phyloP scores from a whole-genome alignment of 768 basidiomycete species.

The Amanita phalloides region DNA sequence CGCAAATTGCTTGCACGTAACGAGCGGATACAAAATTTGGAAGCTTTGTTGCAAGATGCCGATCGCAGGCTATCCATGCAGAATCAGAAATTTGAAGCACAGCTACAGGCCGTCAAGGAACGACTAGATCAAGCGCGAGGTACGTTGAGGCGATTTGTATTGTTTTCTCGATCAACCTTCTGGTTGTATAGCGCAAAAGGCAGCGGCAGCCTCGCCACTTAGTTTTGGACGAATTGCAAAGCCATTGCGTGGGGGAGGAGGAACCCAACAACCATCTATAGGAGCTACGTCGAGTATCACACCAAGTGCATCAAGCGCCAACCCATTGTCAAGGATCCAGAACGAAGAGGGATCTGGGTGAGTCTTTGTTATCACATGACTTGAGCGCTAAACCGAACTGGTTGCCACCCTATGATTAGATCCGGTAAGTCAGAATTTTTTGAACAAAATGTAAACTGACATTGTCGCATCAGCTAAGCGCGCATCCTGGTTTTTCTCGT shows the following conservation, averaged over 20 bases:
- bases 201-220: slow-evolving; percentile 55
- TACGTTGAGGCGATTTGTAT: slow-evolving; percentile 24
- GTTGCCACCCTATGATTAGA: slow-evolving; percentile 16
- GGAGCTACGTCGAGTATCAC: slow-evolving; percentile 29
- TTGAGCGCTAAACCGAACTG: slow-evolving; percentile 11
- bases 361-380: slow-evolving; percentile 18
- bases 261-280: slow-evolving; percentile 30
- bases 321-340: slow-evolving; percentile 64
- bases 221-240: slow-evolving; percentile 95
- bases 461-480: slow-evolving; percentile 59
- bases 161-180: slow-evolving; percentile 3
- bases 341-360: slow-evolving; percentile 63
- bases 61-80: slow-evolving; percentile 87
- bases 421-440: slow-evolving; percentile 25
- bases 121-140: slow-evolving; percentile 88
- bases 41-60: slow-evolving; percentile 85
- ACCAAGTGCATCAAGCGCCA: slow-evolving; percentile 36
- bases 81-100: slow-evolving; percentile 93
- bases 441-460: slow-evolving; percentile 9
- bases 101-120: slow-evolving; percentile 86
- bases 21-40: slow-evolving; percentile 95
- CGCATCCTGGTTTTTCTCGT: slow-evolving; percentile 90
- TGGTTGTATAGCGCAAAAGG: slow-evolving; percentile 57
- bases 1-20: slow-evolving; percentile 93
- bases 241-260: slow-evolving; percentile 90